Evolutionary conservation across 1,284 basidiomycete species (phyloP).

Genomic region (Schizophyllum commune): DNA sequence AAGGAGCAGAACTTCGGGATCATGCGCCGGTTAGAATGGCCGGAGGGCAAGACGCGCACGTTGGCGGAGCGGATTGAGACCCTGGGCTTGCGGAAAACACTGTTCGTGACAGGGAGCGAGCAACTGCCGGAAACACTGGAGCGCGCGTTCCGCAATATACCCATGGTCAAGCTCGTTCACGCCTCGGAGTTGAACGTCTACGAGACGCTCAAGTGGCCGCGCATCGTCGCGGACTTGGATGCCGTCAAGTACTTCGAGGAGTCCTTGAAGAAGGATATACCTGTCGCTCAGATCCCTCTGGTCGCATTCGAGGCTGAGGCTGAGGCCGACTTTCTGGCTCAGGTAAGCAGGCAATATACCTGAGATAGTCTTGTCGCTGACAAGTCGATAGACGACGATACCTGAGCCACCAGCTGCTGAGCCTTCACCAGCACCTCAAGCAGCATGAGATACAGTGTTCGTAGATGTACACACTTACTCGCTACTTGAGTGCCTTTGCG

Average conservation of each 20-base stretch:
- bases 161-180: constrained; percentile 51
- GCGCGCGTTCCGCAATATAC: constrained; percentile 57
- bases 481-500: too few relatives aligned
- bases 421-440: too few relatives aligned
- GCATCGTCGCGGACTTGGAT: constrained; percentile 60
- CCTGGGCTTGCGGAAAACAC: constrained; percentile 58
- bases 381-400: too few relatives aligned
- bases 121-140: constrained; percentile 40
- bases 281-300: constrained; percentile 4
- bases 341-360: too few relatives aligned
- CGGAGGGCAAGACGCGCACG: constrained; percentile 56
- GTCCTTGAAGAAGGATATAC: constrained; percentile 38
- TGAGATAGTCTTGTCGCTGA: too few relatives aligned
- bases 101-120: constrained; percentile 66
- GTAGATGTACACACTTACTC: too few relatives aligned
- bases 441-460: too few relatives aligned
- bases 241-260: constrained; percentile 67
- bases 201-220: constrained; percentile 70
- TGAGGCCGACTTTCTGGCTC: too few relatives aligned
- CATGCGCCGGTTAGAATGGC: constrained; percentile 68
- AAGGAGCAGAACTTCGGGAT: constrained; percentile 70
- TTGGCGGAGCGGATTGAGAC: constrained; percentile 50
- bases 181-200: constrained; percentile 69
- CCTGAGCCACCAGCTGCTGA: too few relatives aligned
- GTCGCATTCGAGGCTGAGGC: not conserved